A percentile compares a stretch with the other conserved stretches of the same genome.
These are phyloP conservation scores for Astrothelium subdiscretum DNA, from an alignment of 495 filamentous ascomycete genomes.

Conservation along the genomic window DNA sequence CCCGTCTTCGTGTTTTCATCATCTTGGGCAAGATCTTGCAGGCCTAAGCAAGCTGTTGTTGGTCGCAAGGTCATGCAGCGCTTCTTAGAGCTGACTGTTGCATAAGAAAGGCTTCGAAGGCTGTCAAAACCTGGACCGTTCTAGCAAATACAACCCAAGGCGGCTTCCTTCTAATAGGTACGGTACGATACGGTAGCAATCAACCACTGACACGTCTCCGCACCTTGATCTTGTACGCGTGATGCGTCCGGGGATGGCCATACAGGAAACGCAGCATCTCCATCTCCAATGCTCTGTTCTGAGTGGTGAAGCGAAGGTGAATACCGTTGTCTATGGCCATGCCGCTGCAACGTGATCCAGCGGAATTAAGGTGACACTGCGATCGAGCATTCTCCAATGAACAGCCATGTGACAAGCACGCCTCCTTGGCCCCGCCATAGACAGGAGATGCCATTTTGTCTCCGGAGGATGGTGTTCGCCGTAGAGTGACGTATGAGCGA, in stretches of 20 bases:
- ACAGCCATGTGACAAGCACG: constrained; percentile 18
- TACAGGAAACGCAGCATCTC: background rate
- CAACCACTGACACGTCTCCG: background rate
- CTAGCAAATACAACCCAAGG: background rate
- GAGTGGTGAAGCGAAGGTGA: background rate
- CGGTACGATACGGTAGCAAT: background rate
- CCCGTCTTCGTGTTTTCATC: background rate
- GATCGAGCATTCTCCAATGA: background rate
- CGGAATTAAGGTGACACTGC: background rate
- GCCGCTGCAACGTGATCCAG: background rate
- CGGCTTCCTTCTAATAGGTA: background rate
- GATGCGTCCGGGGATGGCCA: background rate
- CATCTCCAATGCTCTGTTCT: background rate
- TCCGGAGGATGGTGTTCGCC: constrained; percentile 17
- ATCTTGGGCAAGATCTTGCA: background rate
- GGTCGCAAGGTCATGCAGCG: background rate
- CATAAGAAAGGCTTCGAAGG: background rate
- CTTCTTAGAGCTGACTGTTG: background rate
- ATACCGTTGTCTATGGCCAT: background rate
- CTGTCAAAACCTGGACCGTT: background rate
- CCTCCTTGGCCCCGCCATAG: constrained; percentile 38
- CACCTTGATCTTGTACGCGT: background rate
- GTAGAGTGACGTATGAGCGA: background rate
- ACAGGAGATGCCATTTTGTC: too few relatives aligned
- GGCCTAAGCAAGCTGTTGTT: background rate